Base-by-base conservation (phyloP, 1,284 basidiomycete genomes). In the Agaricales sp. region DNA sequence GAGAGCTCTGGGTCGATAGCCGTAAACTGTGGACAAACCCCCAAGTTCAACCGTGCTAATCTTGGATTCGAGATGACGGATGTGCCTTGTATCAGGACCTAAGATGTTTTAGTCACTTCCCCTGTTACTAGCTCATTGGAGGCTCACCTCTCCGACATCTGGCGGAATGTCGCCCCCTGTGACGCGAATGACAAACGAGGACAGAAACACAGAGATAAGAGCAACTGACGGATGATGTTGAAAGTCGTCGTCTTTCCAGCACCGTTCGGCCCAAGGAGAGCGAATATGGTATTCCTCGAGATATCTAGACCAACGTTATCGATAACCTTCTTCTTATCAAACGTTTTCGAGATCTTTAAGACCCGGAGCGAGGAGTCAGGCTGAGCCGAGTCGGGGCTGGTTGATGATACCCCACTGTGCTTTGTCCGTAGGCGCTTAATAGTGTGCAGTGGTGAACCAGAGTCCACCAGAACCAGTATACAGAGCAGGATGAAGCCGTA, bases 11-110 rank as follows among this genome's bases (percentile, higher is more conserved):
- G 68, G 54, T 90, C 88, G 51, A 90, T 85, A 0, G 87, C 87
- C 3, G 87, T 87, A 64, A 88, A 87, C 55, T 91, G 87, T 0
- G 87, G 87, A 59, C 85, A 89, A 38, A 90, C 84, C 1, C 87
- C 87, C 4, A 90, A 74, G 3, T 75, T 71, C 3, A 35, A 8
- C 30, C 83, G 73, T 23, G 87, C 83, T 2, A 63, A 68, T 26
- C 75, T 75, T 0, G 84, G 76, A 50, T 79, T 68, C 21, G 68
- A 65, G 18, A 84, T 66, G 30, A 86, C 77, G 1, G 85, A 88
- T 23, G 71, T 67, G 1, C 74, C 77, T 47, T 76, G 73, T 56
- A 90, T 82, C 8, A 35, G n/a, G 11, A 35, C 30, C 30, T 35
- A n/a, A n/a, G n/a, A n/a, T n/a, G n/a, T n/a, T n/a, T n/a, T n/a